Evolutionary conservation across 148 eudicot species (phyloP).

Genomic region (Camellia japonica): DNA sequence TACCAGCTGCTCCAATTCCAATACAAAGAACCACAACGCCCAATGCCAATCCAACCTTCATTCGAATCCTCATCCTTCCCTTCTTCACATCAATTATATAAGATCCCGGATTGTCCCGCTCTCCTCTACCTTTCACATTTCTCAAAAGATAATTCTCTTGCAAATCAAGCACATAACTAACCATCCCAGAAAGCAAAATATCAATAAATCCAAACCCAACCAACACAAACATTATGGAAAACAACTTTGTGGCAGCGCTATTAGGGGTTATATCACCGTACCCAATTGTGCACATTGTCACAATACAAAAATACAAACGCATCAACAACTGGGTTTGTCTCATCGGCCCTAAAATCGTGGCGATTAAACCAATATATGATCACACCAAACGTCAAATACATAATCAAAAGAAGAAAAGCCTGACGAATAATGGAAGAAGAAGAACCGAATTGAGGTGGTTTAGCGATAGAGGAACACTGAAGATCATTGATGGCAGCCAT

Average conservation of each 20-base stretch:
- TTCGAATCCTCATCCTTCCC: constrained; percentile 97
- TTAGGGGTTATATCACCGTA: constrained; percentile 97
- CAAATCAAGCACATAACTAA: constrained; percentile 79
- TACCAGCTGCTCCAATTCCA: constrained; percentile 66
- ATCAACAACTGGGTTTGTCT: constrained; percentile 89
- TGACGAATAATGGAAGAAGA: constrained; percentile 59
- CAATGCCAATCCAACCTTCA: constrained; percentile 87
- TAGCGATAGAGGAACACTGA: constrained; percentile 12
- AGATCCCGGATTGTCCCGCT: constrained; percentile 37
- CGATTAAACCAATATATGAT: constrained; percentile 57
- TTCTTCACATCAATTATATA: constrained; percentile 72
- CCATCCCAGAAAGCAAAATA: constrained; percentile 92
- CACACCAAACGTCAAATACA: constrained; percentile 71
- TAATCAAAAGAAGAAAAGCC: constrained; percentile 56
- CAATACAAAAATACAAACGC: constrained; percentile 93
- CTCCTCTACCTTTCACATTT: constrained; percentile 48
- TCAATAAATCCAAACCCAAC: constrained; percentile 96
- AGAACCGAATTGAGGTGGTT: constrained; percentile 42
- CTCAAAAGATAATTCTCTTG: constrained; percentile 81
- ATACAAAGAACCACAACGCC: constrained; percentile 91
- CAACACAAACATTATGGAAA: constrained; percentile 76
- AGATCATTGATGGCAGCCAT: constrained; percentile 73
- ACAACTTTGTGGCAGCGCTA: constrained; percentile 66
- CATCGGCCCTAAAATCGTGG: constrained; percentile 44
- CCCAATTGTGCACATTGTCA: constrained; percentile 98